Percentiles rank a stretch among this genome's conserved stretches.
These are phyloP conservation scores for Dentipellis fragilis DNA, from an alignment of 768 basidiomycete species.

Conservation along the genomic window DNA sequence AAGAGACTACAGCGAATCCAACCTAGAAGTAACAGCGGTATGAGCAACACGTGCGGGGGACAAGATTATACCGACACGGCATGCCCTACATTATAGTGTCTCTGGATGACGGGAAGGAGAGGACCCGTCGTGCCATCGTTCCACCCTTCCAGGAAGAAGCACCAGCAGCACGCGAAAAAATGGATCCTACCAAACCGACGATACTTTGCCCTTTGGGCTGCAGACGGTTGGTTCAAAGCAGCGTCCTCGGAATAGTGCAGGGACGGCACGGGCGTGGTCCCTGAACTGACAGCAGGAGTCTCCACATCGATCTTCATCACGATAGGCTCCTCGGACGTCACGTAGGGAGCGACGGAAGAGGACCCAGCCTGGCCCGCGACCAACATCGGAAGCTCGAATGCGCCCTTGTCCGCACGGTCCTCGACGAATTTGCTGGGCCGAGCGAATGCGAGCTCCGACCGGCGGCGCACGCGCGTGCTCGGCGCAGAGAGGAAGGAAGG, in stretches of 20 bases:
- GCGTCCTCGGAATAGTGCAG: not conserved
- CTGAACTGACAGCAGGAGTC: not conserved
- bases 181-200: not conserved
- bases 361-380: not conserved
- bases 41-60: not conserved
- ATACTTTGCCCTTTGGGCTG: not conserved
- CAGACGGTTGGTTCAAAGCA: not conserved
- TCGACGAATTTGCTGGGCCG: not conserved
- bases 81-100: conserved; percentile 4
- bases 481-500: conserved; percentile 1
- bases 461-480: conserved; percentile 1
- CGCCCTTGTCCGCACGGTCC: not conserved
- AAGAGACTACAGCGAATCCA: conserved; percentile 10
- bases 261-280: not conserved
- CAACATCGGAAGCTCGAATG: not conserved
- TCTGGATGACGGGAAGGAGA: conserved; percentile 11
- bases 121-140: conserved; percentile 7
- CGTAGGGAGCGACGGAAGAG: not conserved
- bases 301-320: not conserved
- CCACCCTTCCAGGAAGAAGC: conserved; percentile 8
- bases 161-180: conserved; percentile 6
- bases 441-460: conserved; percentile 2
- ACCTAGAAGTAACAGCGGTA: not conserved
- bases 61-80: not conserved
- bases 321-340: not conserved